Evolutionary conservation across 768 basidiomycete species (phyloP).

Genomic region (Daedalea quercina): DNA sequence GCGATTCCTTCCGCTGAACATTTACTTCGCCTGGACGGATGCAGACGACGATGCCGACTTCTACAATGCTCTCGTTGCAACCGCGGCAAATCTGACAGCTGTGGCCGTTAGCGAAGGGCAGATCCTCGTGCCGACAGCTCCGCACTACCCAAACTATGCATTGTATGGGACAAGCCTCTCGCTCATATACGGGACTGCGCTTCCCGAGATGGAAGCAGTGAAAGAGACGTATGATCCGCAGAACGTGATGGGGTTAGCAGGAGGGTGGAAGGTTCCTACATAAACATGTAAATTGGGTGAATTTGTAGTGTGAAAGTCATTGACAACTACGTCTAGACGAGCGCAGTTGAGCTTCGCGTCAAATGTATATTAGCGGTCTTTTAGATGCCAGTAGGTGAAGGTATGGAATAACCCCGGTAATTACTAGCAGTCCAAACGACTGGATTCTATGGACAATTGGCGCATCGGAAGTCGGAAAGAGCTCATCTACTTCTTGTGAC

Average conservation of each 20-base stretch:
- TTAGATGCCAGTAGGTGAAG: too few relatives aligned
- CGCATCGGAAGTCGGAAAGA: too few relatives aligned
- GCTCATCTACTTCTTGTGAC: too few relatives aligned
- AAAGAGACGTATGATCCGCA: conserved; percentile 45
- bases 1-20: conserved; percentile 34
- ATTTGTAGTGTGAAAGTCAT: too few relatives aligned
- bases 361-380: too few relatives aligned
- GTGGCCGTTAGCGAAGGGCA: conserved; percentile 36
- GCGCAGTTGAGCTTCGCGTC: too few relatives aligned
- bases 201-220: conserved; percentile 33
- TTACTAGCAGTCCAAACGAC: too few relatives aligned
- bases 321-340: too few relatives aligned
- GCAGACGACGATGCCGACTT: conserved; percentile 30
- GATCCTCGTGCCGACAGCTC: conserved; percentile 40
- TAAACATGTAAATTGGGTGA: not conserved
- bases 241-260: conserved; percentile 60
- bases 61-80: conserved; percentile 28
- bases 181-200: conserved; percentile 43
- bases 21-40: conserved; percentile 32
- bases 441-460: too few relatives aligned
- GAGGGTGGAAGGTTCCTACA: conserved; percentile 42
- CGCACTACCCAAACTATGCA: conserved; percentile 59
- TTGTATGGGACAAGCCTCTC: conserved; percentile 43
- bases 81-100: conserved; percentile 27
- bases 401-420: too few relatives aligned